Evolutionary conservation across 2,329 filamentous ascomycete species (phyloP).

Genomic region (Ceratocystis cubensis): DNA sequence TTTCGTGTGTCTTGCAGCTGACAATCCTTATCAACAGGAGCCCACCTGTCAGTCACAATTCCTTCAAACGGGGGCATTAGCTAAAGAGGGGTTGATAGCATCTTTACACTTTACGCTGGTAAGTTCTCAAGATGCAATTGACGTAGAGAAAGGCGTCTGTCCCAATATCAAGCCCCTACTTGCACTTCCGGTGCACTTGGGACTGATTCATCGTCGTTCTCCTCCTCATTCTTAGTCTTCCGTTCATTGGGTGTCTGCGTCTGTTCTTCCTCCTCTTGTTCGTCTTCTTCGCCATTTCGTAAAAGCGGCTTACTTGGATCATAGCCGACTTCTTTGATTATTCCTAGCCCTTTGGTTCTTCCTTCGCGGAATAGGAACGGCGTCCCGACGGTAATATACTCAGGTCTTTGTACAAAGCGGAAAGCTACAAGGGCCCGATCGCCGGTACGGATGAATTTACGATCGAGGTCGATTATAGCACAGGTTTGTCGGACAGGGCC

Average conservation of each 20-base stretch:
- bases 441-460: conserved; percentile 87
- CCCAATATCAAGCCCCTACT: not conserved
- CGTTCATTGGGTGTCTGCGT: not conserved
- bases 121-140: not conserved
- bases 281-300: not conserved
- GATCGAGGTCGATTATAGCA: conserved; percentile 92
- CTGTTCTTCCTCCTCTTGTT: not conserved
- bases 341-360: conserved; percentile 85
- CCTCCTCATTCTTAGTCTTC: not conserved
- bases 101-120: not conserved
- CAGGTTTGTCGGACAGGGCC: conserved; percentile 92
- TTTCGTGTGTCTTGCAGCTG: not conserved
- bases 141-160: not conserved
- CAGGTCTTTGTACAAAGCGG: conserved; percentile 83
- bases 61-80: not conserved
- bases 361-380: conserved; percentile 87
- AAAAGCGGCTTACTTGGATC: conserved; percentile 40
- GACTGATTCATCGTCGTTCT: not conserved
- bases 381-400: conserved; percentile 82
- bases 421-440: conserved; percentile 93
- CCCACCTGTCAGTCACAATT: conserved; percentile 1
- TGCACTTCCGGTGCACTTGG: not conserved
- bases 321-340: conserved; percentile 85
- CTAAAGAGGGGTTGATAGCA: not conserved
- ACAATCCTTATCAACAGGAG: conserved; percentile 5